phyloP scores from a whole-genome alignment of 148 eudicot species.

The Nepenthes gracilis region DNA sequence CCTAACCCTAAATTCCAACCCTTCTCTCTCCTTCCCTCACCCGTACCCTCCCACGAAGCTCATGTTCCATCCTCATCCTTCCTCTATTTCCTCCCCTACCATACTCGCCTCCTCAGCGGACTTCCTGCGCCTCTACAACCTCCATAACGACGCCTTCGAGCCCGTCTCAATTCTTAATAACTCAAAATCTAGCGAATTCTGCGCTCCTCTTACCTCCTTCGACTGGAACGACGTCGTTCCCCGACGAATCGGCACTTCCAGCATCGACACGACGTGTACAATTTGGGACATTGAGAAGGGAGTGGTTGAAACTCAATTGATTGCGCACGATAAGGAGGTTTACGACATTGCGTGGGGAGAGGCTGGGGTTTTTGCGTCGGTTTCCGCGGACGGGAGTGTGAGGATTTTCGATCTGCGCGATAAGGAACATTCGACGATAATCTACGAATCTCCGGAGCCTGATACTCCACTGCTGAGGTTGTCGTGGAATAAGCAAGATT shows the following conservation, averaged over 20 bases:
- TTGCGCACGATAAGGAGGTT: constrained; percentile 95
- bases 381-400: constrained; percentile 89
- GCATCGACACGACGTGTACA: constrained; percentile 88
- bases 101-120: constrained; percentile 72
- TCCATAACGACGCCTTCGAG: constrained; percentile 29
- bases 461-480: constrained; percentile 76
- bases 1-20: constrained; percentile 38
- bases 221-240: constrained; percentile 92
- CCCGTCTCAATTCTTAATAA: constrained; percentile 48
- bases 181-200: constrained; percentile 70
- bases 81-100: constrained; percentile 19
- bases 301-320: constrained; percentile 79
- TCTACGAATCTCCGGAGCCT: constrained; percentile 88
- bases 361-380: constrained; percentile 86
- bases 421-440: constrained; percentile 92
- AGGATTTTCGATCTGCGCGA: constrained; percentile 83
- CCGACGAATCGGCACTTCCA: constrained; percentile 62
- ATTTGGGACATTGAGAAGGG: constrained; percentile 87
- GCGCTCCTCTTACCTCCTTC: constrained; percentile 81
- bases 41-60: constrained; percentile 90
- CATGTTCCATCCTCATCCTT: constrained; percentile 56
- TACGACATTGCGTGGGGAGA: constrained; percentile 99
- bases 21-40: constrained; percentile 64
- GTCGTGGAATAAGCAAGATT: constrained; percentile 92
- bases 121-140: constrained; percentile 48